phyloP scores from a whole-genome alignment of 106 monocot genomes.

The Phalaenopsis aphrodite region DNA sequence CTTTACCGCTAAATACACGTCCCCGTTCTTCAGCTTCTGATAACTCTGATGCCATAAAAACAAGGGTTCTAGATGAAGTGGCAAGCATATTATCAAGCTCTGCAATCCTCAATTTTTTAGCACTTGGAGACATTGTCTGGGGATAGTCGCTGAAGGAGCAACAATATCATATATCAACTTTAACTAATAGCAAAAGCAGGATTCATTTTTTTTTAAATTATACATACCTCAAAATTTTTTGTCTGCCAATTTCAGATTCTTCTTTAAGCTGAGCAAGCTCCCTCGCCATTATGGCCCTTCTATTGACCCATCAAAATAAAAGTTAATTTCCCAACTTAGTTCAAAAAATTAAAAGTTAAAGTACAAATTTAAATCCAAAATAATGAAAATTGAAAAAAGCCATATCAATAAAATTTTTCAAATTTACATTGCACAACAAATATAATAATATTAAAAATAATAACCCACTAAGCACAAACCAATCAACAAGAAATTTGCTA shows the following conservation, averaged over 20 bases:
- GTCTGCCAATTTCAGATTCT: constrained; percentile 48
- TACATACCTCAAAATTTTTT: constrained; percentile 53
- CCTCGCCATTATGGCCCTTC: constrained; percentile 75
- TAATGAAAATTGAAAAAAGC: not conserved
- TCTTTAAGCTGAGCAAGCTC: constrained; percentile 81
- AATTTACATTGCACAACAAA: not conserved
- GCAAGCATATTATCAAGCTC: constrained; percentile 91
- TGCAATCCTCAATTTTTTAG: constrained; percentile 77
- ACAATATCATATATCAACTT: constrained; percentile 11
- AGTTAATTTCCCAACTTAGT: not conserved
- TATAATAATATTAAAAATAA: not conserved
- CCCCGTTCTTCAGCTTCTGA: constrained; percentile 94
- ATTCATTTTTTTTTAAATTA: not conserved
- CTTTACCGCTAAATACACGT: constrained; percentile 53
- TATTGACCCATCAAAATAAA: constrained; percentile 20
- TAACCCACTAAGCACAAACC: not conserved
- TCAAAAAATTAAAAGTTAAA: not conserved
- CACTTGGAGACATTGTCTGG: constrained; percentile 87
- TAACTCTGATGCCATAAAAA: constrained; percentile 87
- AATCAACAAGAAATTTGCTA: too few species aligned
- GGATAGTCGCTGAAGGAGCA: constrained; percentile 38
- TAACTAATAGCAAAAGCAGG: not conserved
- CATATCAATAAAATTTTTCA: not conserved
- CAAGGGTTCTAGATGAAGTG: constrained; percentile 64
- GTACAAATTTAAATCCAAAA: not conserved